A percentile compares a stretch with the other conserved stretches of the same genome.
phyloP scores from a whole-genome alignment of 2,329 filamentous ascomycete species.

The Trichoderma semiorbis region DNA sequence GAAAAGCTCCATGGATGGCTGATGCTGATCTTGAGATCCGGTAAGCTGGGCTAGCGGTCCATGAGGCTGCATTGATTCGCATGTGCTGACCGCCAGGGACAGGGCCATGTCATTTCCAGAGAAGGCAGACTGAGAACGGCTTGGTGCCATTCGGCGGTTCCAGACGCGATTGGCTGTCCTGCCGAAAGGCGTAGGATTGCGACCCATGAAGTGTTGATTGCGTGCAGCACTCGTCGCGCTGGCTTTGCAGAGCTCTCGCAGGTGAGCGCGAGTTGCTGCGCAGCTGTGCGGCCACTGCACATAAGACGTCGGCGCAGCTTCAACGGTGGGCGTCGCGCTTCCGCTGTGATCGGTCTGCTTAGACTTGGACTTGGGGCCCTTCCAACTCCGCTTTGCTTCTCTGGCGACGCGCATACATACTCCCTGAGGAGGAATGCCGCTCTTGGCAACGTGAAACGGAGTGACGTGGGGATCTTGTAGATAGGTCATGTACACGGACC shows the following conservation, averaged over 20 bases:
- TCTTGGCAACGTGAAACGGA: constrained; percentile 61
- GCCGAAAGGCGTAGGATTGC: constrained; percentile 55
- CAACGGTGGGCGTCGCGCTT: constrained; percentile 54
- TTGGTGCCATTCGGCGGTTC: constrained; percentile 48
- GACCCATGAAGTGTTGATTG: constrained; percentile 46
- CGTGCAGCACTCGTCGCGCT: constrained; percentile 46
- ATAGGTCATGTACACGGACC: constrained; percentile 63
- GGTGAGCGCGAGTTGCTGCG: constrained; percentile 58
- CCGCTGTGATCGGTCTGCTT: constrained; percentile 44
- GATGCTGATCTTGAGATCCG: constrained; percentile 35
- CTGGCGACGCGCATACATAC: constrained; percentile 64
- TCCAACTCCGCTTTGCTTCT: constrained; percentile 65
- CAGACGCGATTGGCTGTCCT: constrained; percentile 48
- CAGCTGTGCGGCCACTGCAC: constrained; percentile 63
- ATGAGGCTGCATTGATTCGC: constrained; percentile 61
- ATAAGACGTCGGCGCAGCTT: constrained; percentile 42
- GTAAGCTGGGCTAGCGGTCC: constrained; percentile 60
- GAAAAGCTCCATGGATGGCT: constrained; percentile 20
- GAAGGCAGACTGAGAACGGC: constrained; percentile 48
- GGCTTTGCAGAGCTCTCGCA: constrained; percentile 60
- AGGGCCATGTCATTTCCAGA: constrained; percentile 60
- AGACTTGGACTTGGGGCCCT: constrained; percentile 53
- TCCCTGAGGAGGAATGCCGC: constrained; percentile 61
- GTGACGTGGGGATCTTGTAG: constrained; percentile 65
- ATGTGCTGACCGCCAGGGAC: constrained; percentile 60